Conservation (phyloP, 331 rosid species). For the Quercus lobata region DNA sequence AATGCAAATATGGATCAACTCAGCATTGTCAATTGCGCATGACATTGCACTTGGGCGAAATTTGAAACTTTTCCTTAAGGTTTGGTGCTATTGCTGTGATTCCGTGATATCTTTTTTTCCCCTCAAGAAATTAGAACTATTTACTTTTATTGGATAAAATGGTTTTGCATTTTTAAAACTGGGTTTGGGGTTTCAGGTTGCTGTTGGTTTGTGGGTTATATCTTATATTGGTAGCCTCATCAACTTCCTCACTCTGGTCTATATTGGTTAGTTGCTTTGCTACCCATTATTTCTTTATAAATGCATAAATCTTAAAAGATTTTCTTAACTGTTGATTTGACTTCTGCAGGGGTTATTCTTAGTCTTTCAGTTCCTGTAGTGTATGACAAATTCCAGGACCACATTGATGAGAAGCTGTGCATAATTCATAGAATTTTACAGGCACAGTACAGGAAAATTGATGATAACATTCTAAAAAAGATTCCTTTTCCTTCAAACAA, state of each 20-base stretch:
- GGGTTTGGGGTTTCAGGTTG: slow-evolving; percentile 52
- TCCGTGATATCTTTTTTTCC: background rate
- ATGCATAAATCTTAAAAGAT: background rate
- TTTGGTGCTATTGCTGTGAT: slow-evolving; percentile 8
- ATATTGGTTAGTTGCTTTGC: slow-evolving; percentile 47
- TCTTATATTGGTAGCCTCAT: slow-evolving; percentile 72
- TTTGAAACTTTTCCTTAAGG: slow-evolving; percentile 69
- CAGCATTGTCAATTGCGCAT: slow-evolving; percentile 54
- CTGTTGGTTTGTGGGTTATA: slow-evolving; percentile 50
- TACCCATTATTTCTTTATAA: background rate
- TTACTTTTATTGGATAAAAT: background rate
- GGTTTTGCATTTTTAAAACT: background rate
- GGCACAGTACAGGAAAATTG: slow-evolving; percentile 55
- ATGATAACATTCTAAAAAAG: slow-evolving; percentile 51
- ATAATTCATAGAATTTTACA: slow-evolving; percentile 39
- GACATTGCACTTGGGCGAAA: slow-evolving; percentile 80
- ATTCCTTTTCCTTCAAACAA: slow-evolving; percentile 53
- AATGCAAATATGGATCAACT: slow-evolving; percentile 64
- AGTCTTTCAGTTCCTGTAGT: slow-evolving; percentile 79
- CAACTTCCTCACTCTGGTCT: slow-evolving; percentile 69
- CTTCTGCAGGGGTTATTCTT: slow-evolving; percentile 64
- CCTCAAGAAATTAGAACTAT: background rate
- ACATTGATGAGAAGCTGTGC: slow-evolving; percentile 52
- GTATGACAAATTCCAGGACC: slow-evolving; percentile 85
- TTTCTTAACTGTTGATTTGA: background rate